Percentiles rank a stretch among this genome's conserved stretches.
Evolutionary conservation across 2,329 filamentous ascomycete genomes (phyloP).

Genomic region (Aphanocladium album): DNA sequence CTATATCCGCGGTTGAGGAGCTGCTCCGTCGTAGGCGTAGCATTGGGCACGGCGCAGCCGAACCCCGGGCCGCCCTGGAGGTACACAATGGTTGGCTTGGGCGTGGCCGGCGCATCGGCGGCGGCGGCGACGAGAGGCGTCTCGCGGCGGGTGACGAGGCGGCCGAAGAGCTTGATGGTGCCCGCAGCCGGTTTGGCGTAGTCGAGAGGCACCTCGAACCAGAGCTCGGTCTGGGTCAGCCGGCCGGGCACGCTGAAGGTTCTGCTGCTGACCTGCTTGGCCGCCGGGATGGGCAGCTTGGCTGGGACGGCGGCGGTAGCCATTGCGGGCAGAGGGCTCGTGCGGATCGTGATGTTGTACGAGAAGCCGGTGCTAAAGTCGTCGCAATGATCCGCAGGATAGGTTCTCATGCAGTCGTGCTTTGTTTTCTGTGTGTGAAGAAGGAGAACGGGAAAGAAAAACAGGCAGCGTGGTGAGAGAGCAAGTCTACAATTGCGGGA

Average conservation of each 20-base stretch:
- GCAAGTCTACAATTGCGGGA: neutral
- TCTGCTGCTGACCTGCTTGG: constrained; percentile 36
- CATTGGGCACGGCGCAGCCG: constrained; percentile 69
- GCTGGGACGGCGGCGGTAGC: constrained; percentile 11
- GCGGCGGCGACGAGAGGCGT: constrained; percentile 53
- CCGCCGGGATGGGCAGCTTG: constrained; percentile 28
- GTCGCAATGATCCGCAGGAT: neutral
- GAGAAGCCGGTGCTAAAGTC: constrained; percentile 10
- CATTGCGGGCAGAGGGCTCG: constrained; percentile 8
- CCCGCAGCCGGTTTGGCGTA: constrained; percentile 58
- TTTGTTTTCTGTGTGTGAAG: no score
- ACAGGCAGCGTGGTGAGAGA: neutral
- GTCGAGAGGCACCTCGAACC: constrained; percentile 82
- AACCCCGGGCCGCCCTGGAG: constrained; percentile 84
- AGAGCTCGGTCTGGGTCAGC: constrained; percentile 71
- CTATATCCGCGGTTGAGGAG: constrained; percentile 79
- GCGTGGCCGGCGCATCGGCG: constrained; percentile 29
- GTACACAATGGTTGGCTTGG: constrained; percentile 61
- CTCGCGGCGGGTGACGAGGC: constrained; percentile 64
- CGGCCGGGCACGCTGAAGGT: constrained; percentile 53
- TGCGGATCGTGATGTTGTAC: constrained; percentile 11
- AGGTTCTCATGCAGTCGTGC: neutral
- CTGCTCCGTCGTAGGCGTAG: constrained; percentile 63
- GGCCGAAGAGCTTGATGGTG: constrained; percentile 70
- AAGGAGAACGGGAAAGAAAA: neutral